Evolutionary conservation across 768 basidiomycete species (phyloP).

Genomic region (Sporobolomyces pararoseus): DNA sequence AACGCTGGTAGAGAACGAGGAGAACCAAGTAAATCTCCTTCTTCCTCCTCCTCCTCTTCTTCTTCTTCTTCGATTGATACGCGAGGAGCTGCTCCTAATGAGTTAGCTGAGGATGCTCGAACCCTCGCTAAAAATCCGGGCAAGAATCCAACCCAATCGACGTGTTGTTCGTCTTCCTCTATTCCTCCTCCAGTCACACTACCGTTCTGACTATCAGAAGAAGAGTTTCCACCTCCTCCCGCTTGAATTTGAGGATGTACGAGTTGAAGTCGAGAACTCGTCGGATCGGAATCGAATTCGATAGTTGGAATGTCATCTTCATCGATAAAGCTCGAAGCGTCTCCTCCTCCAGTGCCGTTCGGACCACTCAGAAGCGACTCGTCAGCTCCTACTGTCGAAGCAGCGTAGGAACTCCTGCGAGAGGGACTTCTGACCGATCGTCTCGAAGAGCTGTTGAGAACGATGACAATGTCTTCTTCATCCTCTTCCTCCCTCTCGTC

Average conservation of each 20-base stretch:
- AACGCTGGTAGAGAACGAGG: no score
- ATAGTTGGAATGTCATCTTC: conserved; percentile 28
- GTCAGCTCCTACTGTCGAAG: conserved; percentile 17
- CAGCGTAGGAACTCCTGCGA: conserved; percentile 2
- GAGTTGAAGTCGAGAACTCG: background rate
- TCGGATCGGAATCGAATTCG: conserved; percentile 19
- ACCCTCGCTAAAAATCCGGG: background rate
- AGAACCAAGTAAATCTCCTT: no score
- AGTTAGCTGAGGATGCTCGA: no score
- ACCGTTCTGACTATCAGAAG: no score
- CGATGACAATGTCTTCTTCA: conserved; percentile 27
- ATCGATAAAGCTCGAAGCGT: conserved; percentile 14
- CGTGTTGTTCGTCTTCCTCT: no score
- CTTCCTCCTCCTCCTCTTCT: no score
- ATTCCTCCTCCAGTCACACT: background rate
- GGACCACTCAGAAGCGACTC: background rate
- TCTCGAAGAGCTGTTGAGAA: background rate
- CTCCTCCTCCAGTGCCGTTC: background rate
- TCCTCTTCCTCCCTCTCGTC: conserved; percentile 8
- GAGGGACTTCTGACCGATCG: background rate
- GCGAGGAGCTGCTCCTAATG: no score
- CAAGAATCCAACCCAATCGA: no score
- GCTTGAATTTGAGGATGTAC: background rate
- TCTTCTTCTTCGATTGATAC: no score
- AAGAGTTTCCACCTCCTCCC: background rate